Percentiles rank a stretch among this genome's conserved stretches.
Conservation (phyloP, 495 filamentous ascomycete genomes). For the Tuber calosporum region DNA sequence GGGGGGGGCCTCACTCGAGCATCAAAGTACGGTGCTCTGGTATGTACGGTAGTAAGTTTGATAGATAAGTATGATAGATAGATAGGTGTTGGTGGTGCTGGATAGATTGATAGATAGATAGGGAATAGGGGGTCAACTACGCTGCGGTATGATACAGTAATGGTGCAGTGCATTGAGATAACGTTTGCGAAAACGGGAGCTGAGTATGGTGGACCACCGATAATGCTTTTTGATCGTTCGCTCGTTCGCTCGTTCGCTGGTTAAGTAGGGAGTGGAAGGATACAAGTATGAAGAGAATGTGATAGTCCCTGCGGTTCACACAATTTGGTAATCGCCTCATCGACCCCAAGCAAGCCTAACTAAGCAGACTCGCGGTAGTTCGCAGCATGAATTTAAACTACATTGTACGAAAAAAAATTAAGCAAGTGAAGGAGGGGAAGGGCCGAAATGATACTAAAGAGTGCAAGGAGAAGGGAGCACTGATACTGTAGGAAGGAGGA, state of each 20-base stretch:
- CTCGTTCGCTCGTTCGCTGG: neutral
- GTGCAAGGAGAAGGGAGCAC: neutral
- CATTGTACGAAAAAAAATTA: neutral
- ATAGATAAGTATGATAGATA: neutral
- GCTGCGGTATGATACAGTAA: neutral
- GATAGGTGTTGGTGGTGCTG: neutral
- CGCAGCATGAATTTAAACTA: neutral
- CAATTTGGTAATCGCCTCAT: neutral
- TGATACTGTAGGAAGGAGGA: neutral
- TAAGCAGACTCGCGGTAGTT: neutral
- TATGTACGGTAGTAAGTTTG: neutral
- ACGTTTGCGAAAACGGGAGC: neutral
- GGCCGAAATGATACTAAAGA: neutral
- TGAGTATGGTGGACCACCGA: neutral
- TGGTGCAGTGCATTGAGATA: neutral
- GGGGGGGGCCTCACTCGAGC: neutral
- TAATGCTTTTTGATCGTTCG: neutral
- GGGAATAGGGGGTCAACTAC: neutral
- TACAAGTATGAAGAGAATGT: neutral
- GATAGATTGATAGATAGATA: constrained; percentile 4
- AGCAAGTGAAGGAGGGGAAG: neutral
- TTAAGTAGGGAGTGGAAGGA: neutral
- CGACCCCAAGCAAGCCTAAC: neutral
- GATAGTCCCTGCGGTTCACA: neutral
- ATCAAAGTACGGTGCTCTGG: neutral